Conservation (phyloP, 208 protist genomes). For the Balamuthia mandrillaris region DNA sequence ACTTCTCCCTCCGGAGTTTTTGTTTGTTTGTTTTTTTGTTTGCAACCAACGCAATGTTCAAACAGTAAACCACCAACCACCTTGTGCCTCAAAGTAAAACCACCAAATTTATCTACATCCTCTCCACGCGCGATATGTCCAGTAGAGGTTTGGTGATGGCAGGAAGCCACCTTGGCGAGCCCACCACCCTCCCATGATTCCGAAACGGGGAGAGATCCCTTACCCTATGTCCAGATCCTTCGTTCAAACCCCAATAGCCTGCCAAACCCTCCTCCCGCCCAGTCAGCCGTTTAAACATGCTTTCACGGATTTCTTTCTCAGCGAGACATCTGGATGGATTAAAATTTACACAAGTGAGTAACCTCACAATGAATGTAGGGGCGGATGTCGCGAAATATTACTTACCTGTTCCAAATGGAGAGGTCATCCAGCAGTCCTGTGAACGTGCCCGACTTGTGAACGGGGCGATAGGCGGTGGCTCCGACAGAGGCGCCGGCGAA, state of each 20-base stretch:
- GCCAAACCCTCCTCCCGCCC: conserved; percentile 10
- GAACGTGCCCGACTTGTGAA: conserved; percentile 5
- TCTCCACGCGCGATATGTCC: not conserved
- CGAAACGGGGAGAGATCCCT: not conserved
- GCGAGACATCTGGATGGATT: too few species aligned
- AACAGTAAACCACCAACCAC: too few species aligned
- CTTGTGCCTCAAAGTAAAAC: too few species aligned
- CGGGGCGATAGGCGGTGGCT: not conserved
- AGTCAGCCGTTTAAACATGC: not conserved
- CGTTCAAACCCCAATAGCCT: conserved; percentile 30
- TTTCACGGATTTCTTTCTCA: not conserved
- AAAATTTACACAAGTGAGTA: too few species aligned
- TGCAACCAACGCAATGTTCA: too few species aligned
- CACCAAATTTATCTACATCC: not conserved
- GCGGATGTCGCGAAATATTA: too few species aligned
- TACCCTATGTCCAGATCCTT: not conserved
- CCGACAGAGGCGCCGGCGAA: not conserved
- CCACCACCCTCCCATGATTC: not conserved
- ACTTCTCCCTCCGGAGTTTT: too few species aligned
- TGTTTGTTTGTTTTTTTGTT: too few species aligned
- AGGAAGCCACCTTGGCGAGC: not conserved
- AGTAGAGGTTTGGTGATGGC: conserved; percentile 11
- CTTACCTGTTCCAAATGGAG: not conserved
- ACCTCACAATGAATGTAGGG: too few species aligned
- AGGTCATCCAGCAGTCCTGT: conserved; percentile 17